Evolutionary conservation across 306 rosid genomes (phyloP).

Genomic region (Benincasa hispida): DNA sequence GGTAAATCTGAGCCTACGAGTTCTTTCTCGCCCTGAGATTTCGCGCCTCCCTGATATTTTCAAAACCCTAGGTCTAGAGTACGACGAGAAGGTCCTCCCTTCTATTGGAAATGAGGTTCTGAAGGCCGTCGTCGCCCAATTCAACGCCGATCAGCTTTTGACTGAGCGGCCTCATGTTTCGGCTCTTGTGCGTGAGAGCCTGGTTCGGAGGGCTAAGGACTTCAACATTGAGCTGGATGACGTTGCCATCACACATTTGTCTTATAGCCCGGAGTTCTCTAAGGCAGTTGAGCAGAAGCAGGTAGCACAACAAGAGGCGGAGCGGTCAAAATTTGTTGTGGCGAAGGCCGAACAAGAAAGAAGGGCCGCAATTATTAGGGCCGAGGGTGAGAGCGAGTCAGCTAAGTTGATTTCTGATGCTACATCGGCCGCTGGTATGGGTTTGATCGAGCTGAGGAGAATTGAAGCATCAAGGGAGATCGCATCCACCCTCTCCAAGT

Average conservation of each 20-base stretch:
- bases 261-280: constrained; percentile 64
- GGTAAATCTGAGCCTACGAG: constrained; percentile 76
- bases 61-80: constrained; percentile 80
- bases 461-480: constrained; percentile 89
- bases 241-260: constrained; percentile 78
- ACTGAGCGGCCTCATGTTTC: constrained; percentile 82
- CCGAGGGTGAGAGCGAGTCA: constrained; percentile 87
- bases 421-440: constrained; percentile 49
- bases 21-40: constrained; percentile 80
- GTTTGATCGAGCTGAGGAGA: constrained; percentile 69
- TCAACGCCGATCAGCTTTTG: constrained; percentile 87
- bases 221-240: constrained; percentile 80
- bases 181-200: constrained; percentile 71
- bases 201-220: constrained; percentile 58
- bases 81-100: constrained; percentile 92
- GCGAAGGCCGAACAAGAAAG: constrained; percentile 94
- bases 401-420: constrained; percentile 88
- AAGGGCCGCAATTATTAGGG: constrained; percentile 76
- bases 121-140: constrained; percentile 82
- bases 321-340: constrained; percentile 80
- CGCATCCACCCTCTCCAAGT: constrained; percentile 57
- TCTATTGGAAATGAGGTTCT: constrained; percentile 84
- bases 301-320: constrained; percentile 98
- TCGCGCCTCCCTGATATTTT: constrained; percentile 50
- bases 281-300: constrained; percentile 91